phyloP scores from a whole-genome alignment of 148 eudicot genomes.

The Selenicereus undatus region DNA sequence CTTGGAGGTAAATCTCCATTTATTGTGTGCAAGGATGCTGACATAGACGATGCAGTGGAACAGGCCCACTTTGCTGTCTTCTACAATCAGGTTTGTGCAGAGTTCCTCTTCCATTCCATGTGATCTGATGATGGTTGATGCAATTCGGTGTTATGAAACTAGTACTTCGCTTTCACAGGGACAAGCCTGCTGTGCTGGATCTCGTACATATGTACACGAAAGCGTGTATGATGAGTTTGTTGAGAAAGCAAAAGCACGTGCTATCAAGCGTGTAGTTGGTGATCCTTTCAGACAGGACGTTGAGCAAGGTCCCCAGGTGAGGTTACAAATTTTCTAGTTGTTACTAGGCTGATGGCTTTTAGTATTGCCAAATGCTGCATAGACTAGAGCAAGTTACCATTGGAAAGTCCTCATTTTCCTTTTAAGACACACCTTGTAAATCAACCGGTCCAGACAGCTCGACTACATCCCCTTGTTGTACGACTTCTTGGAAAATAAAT shows the following conservation, averaged over 20 bases:
- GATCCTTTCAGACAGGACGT: slow-evolving; percentile 56
- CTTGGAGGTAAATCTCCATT: slow-evolving; percentile 85
- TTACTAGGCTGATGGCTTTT: no score
- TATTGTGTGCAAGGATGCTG: slow-evolving; percentile 79
- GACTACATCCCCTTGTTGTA: no score
- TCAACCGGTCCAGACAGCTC: no score
- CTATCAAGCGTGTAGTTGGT: slow-evolving; percentile 49
- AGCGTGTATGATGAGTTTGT: slow-evolving; percentile 58
- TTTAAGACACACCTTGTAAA: no score
- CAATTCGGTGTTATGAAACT: background rate
- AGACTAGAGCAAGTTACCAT: no score
- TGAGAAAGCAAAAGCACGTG: slow-evolving; percentile 53
- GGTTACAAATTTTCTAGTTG: background rate
- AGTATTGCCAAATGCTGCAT: no score
- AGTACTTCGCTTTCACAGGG: slow-evolving; percentile 33
- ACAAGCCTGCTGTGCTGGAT: slow-evolving; percentile 64
- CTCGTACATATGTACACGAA: slow-evolving; percentile 65
- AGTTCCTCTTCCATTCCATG: background rate
- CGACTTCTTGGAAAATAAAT: no score
- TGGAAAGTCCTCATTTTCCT: no score
- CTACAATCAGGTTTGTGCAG: slow-evolving; percentile 53
- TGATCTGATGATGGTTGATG: background rate
- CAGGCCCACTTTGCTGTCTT: slow-evolving; percentile 67
- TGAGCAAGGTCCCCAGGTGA: slow-evolving; percentile 80
- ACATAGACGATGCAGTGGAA: slow-evolving; percentile 71